Base-by-base conservation (phyloP, 2,329 filamentous ascomycete species). In the Epichloe hybrida region DNA sequence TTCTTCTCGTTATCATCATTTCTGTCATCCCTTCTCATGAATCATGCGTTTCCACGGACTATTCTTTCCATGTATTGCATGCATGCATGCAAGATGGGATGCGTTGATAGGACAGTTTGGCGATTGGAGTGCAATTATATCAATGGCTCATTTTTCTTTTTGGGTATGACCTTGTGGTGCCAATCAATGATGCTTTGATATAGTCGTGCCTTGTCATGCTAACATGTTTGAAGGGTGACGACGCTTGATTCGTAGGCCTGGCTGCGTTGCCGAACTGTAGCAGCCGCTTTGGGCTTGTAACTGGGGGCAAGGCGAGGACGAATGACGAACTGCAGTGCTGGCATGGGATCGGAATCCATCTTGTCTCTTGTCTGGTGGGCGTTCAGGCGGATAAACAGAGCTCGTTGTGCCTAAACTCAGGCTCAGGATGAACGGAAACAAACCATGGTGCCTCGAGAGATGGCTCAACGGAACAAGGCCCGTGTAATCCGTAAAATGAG, bases 41-140 rank as follows among this genome's bases (percentile, higher is more conserved):
- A 20, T 5, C 17, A 11, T 15, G 3, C 12, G 21, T 11, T 46
- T 55, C 57, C 20, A 27, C 23, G 23, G 23, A 8, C 6, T 27
- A 9, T 36, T 37, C 13, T 37, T 48, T 51, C 38, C 38, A 50
- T 41, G 40, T 17, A 17, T 17, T 17, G 17, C 17, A 17, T 17
- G 17, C 17, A 17, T 17, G 17, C 43, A 50, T 46, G 35, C 49
- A 45, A 46, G 49, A 37, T 62, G 62, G 62, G 62, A 63, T 65
- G 59, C 62, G 69, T 72, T 61, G 66, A 72, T 72, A 72, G 69
- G 70, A 70, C 67, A 65, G 63, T 71, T 70, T 70, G 71, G 72
- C 72, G 70, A 73, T 68, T 68, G 71, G 70, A 70, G 70, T 73
- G 71, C 64, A 71, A 69, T 71, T 69, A 67, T 65, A 65, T 66